phyloP scores from a whole-genome alignment of 345 rosid genomes.

The Corymbia maculata region DNA sequence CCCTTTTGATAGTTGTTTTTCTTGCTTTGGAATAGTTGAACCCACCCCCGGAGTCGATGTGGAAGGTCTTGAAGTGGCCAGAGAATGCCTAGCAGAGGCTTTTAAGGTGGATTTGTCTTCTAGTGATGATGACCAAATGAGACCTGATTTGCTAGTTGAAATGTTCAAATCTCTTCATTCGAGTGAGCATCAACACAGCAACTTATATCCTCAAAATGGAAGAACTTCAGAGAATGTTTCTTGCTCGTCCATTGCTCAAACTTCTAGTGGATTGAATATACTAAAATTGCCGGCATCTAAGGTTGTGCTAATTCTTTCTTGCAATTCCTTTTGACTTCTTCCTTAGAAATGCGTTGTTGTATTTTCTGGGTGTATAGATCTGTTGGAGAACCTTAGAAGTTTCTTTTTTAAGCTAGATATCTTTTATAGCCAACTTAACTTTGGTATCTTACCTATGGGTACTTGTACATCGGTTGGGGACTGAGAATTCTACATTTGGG shows the following conservation, averaged over 20 bases:
- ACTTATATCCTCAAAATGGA: not conserved
- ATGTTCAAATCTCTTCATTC: conserved; percentile 40
- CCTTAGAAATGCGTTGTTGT: not conserved
- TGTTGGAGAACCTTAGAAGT: not conserved
- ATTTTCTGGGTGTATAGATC: not conserved
- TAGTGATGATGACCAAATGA: conserved; percentile 6
- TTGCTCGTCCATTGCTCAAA: not conserved
- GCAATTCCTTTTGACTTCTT: not conserved
- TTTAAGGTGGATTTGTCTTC: conserved; percentile 30
- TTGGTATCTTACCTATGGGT: not conserved
- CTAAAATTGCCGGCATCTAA: not conserved
- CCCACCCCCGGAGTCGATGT: conserved; percentile 57
- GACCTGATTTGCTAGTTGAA: conserved; percentile 41
- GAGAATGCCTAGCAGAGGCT: conserved; percentile 56
- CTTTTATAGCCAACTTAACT: not conserved
- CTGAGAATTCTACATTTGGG: not conserved
- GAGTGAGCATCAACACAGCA: not conserved
- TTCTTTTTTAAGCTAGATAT: not conserved
- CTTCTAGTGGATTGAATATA: not conserved
- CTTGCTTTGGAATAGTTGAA: conserved; percentile 32
- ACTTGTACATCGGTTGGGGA: not conserved
- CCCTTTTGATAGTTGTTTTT: not conserved
- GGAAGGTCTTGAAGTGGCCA: conserved; percentile 81
- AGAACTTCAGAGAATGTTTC: conserved; percentile 1
- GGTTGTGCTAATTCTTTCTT: not conserved